phyloP scores from a whole-genome alignment of 1,139 yeast genomes.

The Suhomyces taliae region DNA sequence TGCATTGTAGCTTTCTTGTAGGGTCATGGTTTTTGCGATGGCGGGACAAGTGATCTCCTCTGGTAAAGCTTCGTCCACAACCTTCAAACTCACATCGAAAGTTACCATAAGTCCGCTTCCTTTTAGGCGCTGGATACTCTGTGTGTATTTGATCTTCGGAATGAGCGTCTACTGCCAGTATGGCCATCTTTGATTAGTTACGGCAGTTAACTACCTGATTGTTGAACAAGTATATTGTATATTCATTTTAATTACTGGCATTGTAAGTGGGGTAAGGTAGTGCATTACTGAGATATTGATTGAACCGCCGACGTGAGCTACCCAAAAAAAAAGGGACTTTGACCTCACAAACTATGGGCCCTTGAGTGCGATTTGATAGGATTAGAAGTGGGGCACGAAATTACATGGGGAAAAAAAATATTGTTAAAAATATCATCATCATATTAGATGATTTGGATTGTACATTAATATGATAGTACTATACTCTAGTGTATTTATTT shows the following conservation, averaged over 20 bases:
- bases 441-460: too few relatives aligned
- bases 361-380: neutral
- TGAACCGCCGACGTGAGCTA: neutral
- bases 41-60: slow-evolving; percentile 43
- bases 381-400: neutral
- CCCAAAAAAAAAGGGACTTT: neutral
- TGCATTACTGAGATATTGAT: neutral
- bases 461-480: too few relatives aligned
- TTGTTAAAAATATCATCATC: too few relatives aligned
- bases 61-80: slow-evolving; percentile 36
- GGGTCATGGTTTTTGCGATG: slow-evolving; percentile 43
- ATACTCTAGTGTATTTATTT: neutral
- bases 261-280: neutral
- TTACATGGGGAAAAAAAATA: neutral
- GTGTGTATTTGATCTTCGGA: neutral
- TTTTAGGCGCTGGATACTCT: slow-evolving; percentile 4
- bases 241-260: neutral
- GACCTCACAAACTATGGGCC: neutral
- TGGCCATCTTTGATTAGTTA: neutral
- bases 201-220: neutral
- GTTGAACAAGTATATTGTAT: too few relatives aligned
- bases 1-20: slow-evolving; percentile 26
- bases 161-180: neutral
- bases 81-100: slow-evolving; percentile 17
- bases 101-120: slow-evolving; percentile 18